Evolutionary conservation across 768 basidiomycete species (phyloP).

Genomic region (Mycena kentingensis): DNA sequence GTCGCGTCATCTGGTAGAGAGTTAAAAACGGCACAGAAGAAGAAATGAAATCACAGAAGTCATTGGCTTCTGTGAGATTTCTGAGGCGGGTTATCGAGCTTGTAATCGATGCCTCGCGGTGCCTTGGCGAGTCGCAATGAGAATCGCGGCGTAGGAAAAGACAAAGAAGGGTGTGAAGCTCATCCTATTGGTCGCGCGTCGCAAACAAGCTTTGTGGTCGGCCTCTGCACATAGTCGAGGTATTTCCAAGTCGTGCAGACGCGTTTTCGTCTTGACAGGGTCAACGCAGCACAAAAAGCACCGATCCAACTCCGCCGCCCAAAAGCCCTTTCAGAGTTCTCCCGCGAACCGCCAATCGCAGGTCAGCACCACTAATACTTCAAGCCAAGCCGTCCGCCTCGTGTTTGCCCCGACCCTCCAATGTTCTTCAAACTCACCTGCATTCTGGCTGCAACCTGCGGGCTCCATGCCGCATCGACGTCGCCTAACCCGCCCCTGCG

Average conservation of each 20-base stretch:
- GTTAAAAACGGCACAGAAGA: not conserved
- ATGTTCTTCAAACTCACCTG: constrained; percentile 19
- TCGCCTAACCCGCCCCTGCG: constrained; percentile 16
- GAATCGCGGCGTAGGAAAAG: too few species aligned
- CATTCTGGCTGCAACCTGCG: constrained; percentile 10
- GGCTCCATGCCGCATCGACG: constrained; percentile 15
- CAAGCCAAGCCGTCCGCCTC: not conserved
- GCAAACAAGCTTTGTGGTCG: too few species aligned
- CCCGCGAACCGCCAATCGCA: not conserved
- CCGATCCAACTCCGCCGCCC: not conserved
- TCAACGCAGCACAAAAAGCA: too few species aligned
- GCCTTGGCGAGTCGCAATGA: too few species aligned
- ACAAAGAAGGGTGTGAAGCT: too few species aligned
- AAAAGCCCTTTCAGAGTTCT: not conserved
- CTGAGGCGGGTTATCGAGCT: too few species aligned
- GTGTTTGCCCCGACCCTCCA: not conserved
- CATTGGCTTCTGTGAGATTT: not conserved
- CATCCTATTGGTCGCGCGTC: too few species aligned
- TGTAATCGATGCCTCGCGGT: not conserved
- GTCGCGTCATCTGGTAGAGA: not conserved
- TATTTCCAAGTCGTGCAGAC: too few species aligned
- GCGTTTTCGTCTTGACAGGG: too few species aligned
- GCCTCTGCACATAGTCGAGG: too few species aligned
- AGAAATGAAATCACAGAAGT: constrained; percentile 1
- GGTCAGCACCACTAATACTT: constrained; percentile 8